Base-by-base conservation (phyloP, 345 rosid species). In the Camelina neglecta region DNA sequence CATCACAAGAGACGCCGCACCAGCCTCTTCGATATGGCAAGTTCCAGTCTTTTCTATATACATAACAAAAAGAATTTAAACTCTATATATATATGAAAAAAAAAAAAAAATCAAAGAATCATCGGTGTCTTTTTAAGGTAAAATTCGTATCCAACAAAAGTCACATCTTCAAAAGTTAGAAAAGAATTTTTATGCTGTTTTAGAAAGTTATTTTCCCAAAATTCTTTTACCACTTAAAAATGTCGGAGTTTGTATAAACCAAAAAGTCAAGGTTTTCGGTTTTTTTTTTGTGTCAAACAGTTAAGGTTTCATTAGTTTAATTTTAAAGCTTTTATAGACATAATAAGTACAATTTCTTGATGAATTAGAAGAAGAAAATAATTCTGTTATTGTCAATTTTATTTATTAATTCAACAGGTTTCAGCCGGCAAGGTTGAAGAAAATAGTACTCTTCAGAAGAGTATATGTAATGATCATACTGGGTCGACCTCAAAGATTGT, bases 1-100 rank as follows among this genome's bases (percentile, higher is more conserved):
- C 85, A 82, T 54, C 85, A 88, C 55, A 76, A 90, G 44, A 89
- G 93, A 63, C 93, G 96, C 21, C 76, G 93, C 67, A 85, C 93
- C 35, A 90, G 96, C 63, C 81, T 90, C 68, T 90, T 90, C 33
- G 93, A 88, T 61, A 90, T 88, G 81, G 89, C 79, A 66, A 81
- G 56, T 71, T 47, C 53, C 26, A 48, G 38, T 62, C 31, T 38
- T 69, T 69, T 42, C 13, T 62, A 12, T 42, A 21, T 35, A 69
- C 53, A 47, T 36, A 36, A 44, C 8, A 72, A 36, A 69, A 16
- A 7, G 0, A 76, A 16, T 12, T 18, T 21, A 8, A 55, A 65
- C 48, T 31, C 20, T 11, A 38, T n/a, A 10, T 11, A 38, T n/a
- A 10, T 29, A 54, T 65, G 13, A n/a, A 60, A 60, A 3, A 23